Conservation (phyloP, 768 basidiomycete genomes). For the Fomitopsis serialis region DNA sequence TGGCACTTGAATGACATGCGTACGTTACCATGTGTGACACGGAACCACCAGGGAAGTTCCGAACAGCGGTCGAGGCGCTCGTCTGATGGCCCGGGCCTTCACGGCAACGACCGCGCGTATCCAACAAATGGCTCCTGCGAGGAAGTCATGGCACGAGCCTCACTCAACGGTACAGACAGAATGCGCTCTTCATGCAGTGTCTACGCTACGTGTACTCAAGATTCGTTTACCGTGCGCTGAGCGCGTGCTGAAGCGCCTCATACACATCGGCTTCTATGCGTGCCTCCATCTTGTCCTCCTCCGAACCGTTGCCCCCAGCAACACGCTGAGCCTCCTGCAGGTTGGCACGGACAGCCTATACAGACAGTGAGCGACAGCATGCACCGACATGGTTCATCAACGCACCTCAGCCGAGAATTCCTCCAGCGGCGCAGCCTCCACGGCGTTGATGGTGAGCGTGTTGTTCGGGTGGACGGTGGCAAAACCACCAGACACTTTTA, state of each 20-base stretch:
- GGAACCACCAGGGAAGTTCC: too few relatives aligned
- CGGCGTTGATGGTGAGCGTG: conserved; percentile 91
- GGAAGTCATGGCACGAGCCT: too few relatives aligned
- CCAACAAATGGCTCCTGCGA: too few relatives aligned
- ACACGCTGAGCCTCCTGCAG: conserved; percentile 86
- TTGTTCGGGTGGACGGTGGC: conserved; percentile 98
- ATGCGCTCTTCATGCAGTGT: background rate
- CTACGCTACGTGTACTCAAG: background rate
- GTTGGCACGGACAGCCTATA: conserved; percentile 83
- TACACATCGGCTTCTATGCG: conserved; percentile 94
- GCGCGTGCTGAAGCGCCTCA: conserved; percentile 87
- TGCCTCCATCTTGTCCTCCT: conserved; percentile 91
- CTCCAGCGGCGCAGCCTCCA: conserved; percentile 92
- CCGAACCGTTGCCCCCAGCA: conserved; percentile 76
- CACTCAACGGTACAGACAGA: too few relatives aligned
- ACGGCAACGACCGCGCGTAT: too few relatives aligned
- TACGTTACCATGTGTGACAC: too few relatives aligned
- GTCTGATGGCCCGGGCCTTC: too few relatives aligned
- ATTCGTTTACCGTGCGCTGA: conserved; percentile 41
- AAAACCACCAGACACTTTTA: conserved; percentile 88
- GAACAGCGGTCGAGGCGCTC: too few relatives aligned
- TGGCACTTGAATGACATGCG: too few relatives aligned
- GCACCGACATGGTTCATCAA: conserved; percentile 3
- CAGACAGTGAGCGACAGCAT: background rate
- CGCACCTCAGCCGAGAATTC: conserved; percentile 86